Evolutionary conservation across 208 protist species (phyloP), one percentile per base, ranked within the genome.

Genomic region (Leptomonas pyrrhocoris): DNA sequence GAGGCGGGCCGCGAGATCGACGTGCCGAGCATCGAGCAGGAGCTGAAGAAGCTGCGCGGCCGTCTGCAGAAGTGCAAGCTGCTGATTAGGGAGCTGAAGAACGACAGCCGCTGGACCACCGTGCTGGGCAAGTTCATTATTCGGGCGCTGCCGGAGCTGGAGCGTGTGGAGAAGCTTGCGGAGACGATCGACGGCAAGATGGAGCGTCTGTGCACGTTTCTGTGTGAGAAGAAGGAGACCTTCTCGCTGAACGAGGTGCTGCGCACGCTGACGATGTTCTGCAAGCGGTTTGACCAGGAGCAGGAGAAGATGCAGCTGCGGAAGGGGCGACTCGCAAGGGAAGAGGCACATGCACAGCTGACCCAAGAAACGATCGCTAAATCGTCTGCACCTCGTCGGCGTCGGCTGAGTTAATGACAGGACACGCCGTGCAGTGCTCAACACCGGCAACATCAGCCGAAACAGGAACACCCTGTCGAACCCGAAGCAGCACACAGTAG

Each of bases 51-150:
- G 43, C 60, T 81, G 46, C 73, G 76, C 38, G 60, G 31, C 15
- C 74, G 81, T 6, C 56, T 92, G 51, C 65, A 81, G 48, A 77
- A 81, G 60, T 89, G 84, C 65, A 82, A 56, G 21, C 43, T 70
- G 19, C 77, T 94, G 30, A 74, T 86, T 15, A 77, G 77, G 53
- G 49, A 67, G 43, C 78, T 92, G 31, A 63, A 77, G 15, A 74
- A 89, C 38, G 89, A 90, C 71, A 71, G 64, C 13, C 80, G 79
- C 18, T 90, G 83, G 85, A 80, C 64, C 16, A 79, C 23, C 11
- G 83, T 90, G 60, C 73, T 94, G 16, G 84, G 80, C 40, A 81
- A 83, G 66, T 94, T 94, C 59, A 80, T 92, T 12, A 75, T 73
- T 42, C 72, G 69, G 48, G 77, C 84, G 1, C 55, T 79, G 19